phyloP scores from a whole-genome alignment of 2,329 filamentous ascomycete genomes.

The Clonostachys rhizophaga region DNA sequence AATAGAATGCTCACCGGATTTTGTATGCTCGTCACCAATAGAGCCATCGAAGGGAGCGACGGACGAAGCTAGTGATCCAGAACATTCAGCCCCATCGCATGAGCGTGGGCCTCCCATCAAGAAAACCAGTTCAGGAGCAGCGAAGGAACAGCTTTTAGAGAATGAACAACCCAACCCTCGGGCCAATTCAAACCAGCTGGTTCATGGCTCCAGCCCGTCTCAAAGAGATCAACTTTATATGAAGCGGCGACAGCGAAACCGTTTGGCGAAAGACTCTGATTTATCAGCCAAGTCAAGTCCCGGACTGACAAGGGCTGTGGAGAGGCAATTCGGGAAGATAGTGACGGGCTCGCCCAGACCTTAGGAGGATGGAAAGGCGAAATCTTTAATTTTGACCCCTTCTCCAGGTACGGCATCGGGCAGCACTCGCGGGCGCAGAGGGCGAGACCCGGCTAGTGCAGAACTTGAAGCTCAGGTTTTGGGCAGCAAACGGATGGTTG shows the following conservation, averaged over 20 bases:
- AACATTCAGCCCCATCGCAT: not conserved
- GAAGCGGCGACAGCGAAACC: conserved; percentile 1
- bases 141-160: not conserved
- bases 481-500: conserved; percentile 48
- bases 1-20: conserved; percentile 27
- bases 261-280: conserved; percentile 7
- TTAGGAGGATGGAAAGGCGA: too few relatives aligned
- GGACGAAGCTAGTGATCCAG: too few relatives aligned
- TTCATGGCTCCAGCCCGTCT: too few relatives aligned
- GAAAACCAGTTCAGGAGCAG: not conserved
- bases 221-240: too few relatives aligned
- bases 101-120: not conserved
- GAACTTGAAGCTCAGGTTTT: conserved; percentile 17
- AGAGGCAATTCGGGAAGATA: conserved; percentile 7
- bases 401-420: not conserved
- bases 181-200: too few relatives aligned
- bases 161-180: too few relatives aligned
- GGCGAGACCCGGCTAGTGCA: conserved; percentile 10
- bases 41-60: too few relatives aligned
- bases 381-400: too few relatives aligned
- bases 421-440: conserved; percentile 3
- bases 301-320: conserved; percentile 8
- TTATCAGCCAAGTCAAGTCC: conserved; percentile 21
- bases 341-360: too few relatives aligned
- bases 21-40: not conserved